Evolutionary conservation across 2,329 filamentous ascomycete genomes (phyloP), one percentile per base, ranked within the genome.

Genomic region (Zarea fungicola): DNA sequence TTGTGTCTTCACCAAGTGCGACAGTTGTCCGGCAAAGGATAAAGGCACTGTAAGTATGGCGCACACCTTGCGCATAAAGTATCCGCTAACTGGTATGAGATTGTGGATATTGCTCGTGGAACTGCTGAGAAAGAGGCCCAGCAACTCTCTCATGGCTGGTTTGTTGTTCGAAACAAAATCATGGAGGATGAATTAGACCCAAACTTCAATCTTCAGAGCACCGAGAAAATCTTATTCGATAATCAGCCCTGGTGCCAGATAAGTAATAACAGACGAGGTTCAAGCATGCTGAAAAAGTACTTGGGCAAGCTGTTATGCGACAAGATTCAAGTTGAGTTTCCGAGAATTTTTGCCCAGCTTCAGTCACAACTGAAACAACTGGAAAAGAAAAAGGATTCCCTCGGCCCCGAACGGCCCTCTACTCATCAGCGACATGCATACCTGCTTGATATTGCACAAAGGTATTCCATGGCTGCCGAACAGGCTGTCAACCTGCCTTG

Each of bases 1-100:
- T 14, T 62, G 66, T 1, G 66, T 69, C 1, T 63, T 68, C 22
- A 70, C 67, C 1, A 68, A 69, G 48, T 69, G 66, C 34, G 66
- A 69, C n/a, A 10, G 21, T n/a, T n/a, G n/a, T n/a, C n/a, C n/a
- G n/a, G n/a, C n/a, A 11, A 37, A 55, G 56, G 45, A 42, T 3
- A 50, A 60, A 28, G 50, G 54, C 5, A 46, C 49, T 37, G 54
- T 55, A 52, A 54, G 54, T 56, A 10, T 19, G 45, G 2, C 8
- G 13, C 0, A 31, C 1, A n/a, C 5, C n/a, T 21, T 5, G 5
- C 5, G 9, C 8, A 26, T 19, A n/a, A n/a, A n/a, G 4, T n/a
- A 21, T 16, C 5, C 14, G 19, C 37, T 22, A 18, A 36, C 26
- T 16, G 13, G 23, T 7, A 14, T 1, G 8, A 56, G 52, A 32